Evolutionary conservation across 805 yeast species (phyloP).

Genomic region (Kuraishia hungarica): DNA sequence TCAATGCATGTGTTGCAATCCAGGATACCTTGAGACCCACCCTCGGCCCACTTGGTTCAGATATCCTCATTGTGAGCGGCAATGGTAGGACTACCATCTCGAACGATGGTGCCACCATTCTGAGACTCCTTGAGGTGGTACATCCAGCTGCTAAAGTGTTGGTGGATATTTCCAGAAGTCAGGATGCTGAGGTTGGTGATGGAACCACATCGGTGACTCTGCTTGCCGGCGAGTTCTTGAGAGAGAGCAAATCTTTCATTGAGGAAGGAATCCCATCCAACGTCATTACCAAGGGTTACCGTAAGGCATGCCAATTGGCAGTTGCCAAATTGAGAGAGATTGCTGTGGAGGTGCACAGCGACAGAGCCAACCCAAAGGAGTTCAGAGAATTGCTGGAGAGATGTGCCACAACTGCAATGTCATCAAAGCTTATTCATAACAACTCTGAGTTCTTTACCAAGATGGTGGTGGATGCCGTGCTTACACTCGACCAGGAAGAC

Average conservation of each 20-base stretch:
- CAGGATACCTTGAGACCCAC: constrained; percentile 95
- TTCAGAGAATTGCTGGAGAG: constrained; percentile 74
- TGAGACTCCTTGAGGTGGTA: constrained; percentile 85
- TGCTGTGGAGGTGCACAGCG: constrained; percentile 52
- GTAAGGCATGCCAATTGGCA: constrained; percentile 74
- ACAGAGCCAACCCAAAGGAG: constrained; percentile 40
- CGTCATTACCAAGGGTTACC: constrained; percentile 78
- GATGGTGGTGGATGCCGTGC: constrained; percentile 95
- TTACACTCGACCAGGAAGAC: constrained; percentile 75
- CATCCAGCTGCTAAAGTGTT: constrained; percentile 97
- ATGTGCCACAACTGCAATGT: constrained; percentile 97
- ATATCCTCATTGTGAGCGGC: constrained; percentile 78
- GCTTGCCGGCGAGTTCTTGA: constrained; percentile 88
- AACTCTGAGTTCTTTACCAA: constrained; percentile 87
- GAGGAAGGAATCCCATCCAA: constrained; percentile 96
- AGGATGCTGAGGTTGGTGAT: constrained; percentile 97
- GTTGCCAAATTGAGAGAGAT: constrained; percentile 64
- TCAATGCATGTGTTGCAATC: constrained; percentile 94
- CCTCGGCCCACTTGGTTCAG: constrained; percentile 95
- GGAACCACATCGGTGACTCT: constrained; percentile 96
- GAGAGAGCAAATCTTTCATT: constrained; percentile 82
- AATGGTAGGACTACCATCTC: constrained; percentile 90
- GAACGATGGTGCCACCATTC: constrained; percentile 96
- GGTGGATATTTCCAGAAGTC: constrained; percentile 91
- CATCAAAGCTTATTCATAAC: constrained; percentile 83